A percentile compares a stretch with the other conserved stretches of the same genome.
Conservation (phyloP, 352 stramenopile species). For the Globisporangium lucens region DNA sequence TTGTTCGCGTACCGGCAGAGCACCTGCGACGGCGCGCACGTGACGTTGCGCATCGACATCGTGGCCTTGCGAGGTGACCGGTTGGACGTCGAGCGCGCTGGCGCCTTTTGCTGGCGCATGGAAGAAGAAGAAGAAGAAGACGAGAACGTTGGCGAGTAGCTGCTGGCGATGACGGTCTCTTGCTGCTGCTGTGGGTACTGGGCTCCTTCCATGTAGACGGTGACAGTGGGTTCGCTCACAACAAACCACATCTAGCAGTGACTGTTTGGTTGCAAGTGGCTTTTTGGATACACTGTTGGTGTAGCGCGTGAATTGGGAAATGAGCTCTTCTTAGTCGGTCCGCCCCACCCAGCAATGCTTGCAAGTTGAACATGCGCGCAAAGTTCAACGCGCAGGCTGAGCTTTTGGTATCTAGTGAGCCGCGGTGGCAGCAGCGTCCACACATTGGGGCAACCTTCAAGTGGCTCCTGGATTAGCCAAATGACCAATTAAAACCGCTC, state of each 20-base stretch:
- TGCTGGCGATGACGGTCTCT: background rate
- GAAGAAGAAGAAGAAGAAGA: background rate
- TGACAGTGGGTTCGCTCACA: background rate
- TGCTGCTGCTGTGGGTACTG: slow-evolving; percentile 7
- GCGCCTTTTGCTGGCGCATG: background rate
- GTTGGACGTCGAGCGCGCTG: background rate
- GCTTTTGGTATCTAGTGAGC: slow-evolving; percentile 11
- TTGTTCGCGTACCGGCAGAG: slow-evolving; percentile 44
- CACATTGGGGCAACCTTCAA: slow-evolving; percentile 8
- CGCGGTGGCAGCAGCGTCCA: slow-evolving; percentile 18
- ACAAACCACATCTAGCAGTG: slow-evolving; percentile 9
- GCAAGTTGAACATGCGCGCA: slow-evolving; percentile 2
- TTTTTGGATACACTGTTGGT: background rate
- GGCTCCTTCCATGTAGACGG: slow-evolving; percentile 5
- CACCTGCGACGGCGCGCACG: slow-evolving; percentile 12
- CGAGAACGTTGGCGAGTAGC: background rate
- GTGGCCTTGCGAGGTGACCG: background rate
- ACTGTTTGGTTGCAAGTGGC: background rate
- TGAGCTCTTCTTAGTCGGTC: background rate
- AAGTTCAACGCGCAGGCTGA: slow-evolving; percentile 12
- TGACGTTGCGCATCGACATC: slow-evolving; percentile 11
- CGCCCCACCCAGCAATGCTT: background rate
- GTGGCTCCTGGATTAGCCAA: slow-evolving; percentile 4
- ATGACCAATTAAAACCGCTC: background rate
- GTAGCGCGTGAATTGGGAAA: slow-evolving; percentile 4